Percentiles rank a stretch among this genome's conserved stretches.
Conservation (phyloP, 176 grass and related monocot genomes). For the Oryza punctata region DNA sequence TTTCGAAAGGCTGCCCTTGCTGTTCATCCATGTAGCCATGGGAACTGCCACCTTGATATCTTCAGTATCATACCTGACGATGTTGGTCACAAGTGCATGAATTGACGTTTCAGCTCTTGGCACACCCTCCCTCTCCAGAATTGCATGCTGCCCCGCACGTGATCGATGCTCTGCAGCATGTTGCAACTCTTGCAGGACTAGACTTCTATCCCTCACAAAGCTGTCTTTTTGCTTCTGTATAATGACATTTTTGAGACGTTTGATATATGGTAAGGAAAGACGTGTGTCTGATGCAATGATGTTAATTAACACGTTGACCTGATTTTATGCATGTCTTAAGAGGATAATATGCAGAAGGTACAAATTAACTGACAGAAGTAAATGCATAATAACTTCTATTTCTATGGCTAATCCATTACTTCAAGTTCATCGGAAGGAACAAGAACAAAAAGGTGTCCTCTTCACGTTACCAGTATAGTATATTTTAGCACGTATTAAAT, state of each 20-base stretch:
- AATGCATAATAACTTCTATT: not conserved
- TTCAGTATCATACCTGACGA: conserved; percentile 51
- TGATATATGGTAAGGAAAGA: not conserved
- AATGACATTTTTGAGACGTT: conserved; percentile 13
- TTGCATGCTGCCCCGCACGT: conserved; percentile 55
- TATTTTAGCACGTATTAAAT: too few species aligned
- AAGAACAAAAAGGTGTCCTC: too few species aligned
- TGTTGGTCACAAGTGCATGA: conserved; percentile 69
- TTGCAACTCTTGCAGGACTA: conserved; percentile 51
- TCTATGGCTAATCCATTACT: not conserved
- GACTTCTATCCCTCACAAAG: conserved; percentile 56
- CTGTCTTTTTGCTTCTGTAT: conserved; percentile 70
- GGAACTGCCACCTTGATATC: conserved; percentile 9
- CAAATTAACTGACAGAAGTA: not conserved
- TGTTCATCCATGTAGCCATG: not conserved
- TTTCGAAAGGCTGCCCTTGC: conserved; percentile 24
- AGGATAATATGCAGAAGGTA: not conserved
- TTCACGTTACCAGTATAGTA: too few species aligned
- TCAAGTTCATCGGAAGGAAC: not conserved
- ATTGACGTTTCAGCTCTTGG: conserved; percentile 53
- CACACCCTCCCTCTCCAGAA: conserved; percentile 58
- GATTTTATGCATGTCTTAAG: too few species aligned
- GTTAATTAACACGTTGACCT: conserved; percentile 13
- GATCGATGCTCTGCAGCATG: conserved; percentile 48
- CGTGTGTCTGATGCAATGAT: not conserved